Evolutionary conservation across 768 basidiomycete species (phyloP).

Genomic region (Tylopilus sp.): DNA sequence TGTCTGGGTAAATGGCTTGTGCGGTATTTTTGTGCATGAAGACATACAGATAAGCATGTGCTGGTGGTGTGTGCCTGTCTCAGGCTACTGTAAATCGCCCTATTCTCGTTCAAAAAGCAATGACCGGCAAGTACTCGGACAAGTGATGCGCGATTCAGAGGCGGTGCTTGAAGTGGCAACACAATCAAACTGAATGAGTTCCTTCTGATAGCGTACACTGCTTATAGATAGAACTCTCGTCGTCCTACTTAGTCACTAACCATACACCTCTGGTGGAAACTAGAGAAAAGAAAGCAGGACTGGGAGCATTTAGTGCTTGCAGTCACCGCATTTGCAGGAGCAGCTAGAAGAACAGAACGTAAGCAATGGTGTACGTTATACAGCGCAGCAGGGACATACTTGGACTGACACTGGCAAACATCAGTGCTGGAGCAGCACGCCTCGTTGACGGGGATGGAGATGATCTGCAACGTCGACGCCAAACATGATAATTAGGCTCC

Average conservation of each 20-base stretch:
- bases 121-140: neutral
- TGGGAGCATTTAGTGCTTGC: slow-evolving; percentile 12
- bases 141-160: neutral
- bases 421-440: slow-evolving; percentile 16
- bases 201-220: neutral
- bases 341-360: slow-evolving; percentile 5
- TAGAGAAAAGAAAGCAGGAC: too few species aligned
- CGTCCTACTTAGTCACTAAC: neutral
- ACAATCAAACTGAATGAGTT: neutral
- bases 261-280: neutral
- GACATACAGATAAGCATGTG: too few species aligned
- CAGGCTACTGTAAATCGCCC: too few species aligned
- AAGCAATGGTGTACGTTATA: too few species aligned
- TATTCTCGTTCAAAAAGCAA: neutral
- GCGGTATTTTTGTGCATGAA: too few species aligned
- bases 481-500: neutral
- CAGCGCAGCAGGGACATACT: slow-evolving; percentile 3
- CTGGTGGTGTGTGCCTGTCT: too few species aligned
- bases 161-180: neutral
- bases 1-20: too few species aligned
- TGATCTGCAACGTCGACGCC: slow-evolving; percentile 3
- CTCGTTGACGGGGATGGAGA: slow-evolving; percentile 16
- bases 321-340: slow-evolving; percentile 16
- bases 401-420: slow-evolving; percentile 12
- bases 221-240: neutral